These are phyloP conservation scores for Dothideomycetidae sp. DNA, from an alignment of 2,329 filamentous ascomycete genomes.

Conservation along the genomic window DNA sequence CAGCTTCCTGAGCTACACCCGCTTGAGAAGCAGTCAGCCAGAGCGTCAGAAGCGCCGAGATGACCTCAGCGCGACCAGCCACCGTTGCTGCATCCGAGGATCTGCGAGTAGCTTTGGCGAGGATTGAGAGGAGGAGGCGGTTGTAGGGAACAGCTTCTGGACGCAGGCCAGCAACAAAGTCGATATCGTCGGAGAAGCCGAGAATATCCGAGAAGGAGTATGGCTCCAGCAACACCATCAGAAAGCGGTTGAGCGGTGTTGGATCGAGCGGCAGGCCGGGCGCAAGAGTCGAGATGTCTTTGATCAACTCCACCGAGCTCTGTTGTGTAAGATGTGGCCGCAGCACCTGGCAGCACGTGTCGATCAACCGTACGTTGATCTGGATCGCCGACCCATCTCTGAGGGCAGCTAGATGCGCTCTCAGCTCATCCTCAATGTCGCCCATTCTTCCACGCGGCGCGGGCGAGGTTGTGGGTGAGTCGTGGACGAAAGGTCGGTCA, in stretches of 20 bases:
- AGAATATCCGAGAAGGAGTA: slow-evolving; percentile 37
- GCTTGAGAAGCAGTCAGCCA: slow-evolving; percentile 45
- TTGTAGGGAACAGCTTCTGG: slow-evolving; percentile 38
- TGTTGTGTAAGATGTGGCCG: slow-evolving; percentile 24
- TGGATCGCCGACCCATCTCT: slow-evolving; percentile 29
- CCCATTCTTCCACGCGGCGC: too few relatives aligned
- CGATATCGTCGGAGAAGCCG: slow-evolving; percentile 33
- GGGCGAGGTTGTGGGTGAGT: too few relatives aligned
- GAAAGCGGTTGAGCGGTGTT: slow-evolving; percentile 38
- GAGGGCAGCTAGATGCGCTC: slow-evolving; percentile 32
- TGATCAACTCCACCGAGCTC: slow-evolving; percentile 23
- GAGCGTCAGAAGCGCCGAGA: slow-evolving; percentile 40
- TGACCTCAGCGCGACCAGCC: slow-evolving; percentile 40
- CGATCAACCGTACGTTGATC: slow-evolving; percentile 36
- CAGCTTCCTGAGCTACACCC: slow-evolving; percentile 40
- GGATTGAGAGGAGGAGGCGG: slow-evolving; percentile 38
- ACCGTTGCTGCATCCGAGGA: slow-evolving; percentile 43
- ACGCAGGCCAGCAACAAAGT: slow-evolving; percentile 42
- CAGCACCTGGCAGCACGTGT: slow-evolving; percentile 35
- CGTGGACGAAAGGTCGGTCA: too few relatives aligned
- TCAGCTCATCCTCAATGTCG: slow-evolving; percentile 16
- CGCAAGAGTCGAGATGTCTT: slow-evolving; percentile 37
- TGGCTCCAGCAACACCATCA: slow-evolving; percentile 35
- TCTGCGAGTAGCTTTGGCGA: slow-evolving; percentile 40
- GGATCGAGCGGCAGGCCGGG: slow-evolving; percentile 44